A percentile compares a stretch with the other conserved stretches of the same genome.
Conservation (phyloP, 2,329 filamentous ascomycete genomes). For the Diplodia intermedia region DNA sequence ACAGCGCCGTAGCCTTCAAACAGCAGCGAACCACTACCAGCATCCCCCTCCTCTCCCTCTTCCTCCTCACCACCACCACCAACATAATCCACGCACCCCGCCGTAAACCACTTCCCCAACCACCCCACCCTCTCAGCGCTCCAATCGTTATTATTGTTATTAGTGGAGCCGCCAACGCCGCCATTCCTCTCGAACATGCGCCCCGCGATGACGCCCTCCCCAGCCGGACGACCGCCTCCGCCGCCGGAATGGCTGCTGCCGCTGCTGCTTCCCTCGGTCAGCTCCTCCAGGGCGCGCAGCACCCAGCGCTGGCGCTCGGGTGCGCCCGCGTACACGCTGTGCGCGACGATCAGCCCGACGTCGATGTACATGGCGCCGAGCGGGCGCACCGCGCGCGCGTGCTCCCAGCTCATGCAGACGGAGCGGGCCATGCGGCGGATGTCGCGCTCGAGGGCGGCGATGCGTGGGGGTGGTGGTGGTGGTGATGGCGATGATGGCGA, state of each 20-base stretch:
- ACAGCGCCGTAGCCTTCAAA: not conserved
- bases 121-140: constrained; percentile 5
- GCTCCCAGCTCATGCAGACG: constrained; percentile 25
- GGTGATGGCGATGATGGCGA: not conserved
- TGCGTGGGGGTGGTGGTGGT: not conserved
- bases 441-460: constrained; percentile 16
- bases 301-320: not conserved
- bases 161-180: too few species aligned
- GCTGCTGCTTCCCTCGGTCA: constrained; percentile 7
- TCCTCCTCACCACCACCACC: not conserved
- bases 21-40: too few species aligned
- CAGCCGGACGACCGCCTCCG: too few species aligned
- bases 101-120: constrained; percentile 21
- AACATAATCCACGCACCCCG: constrained; percentile 10
- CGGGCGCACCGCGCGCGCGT: constrained; percentile 15
- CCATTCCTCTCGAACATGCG: not conserved
- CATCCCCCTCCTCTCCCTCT: not conserved
- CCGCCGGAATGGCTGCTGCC: not conserved
- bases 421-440: not conserved
- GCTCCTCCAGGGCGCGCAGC: constrained; percentile 5
- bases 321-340: constrained; percentile 1
- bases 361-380: constrained; percentile 31
- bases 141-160: not conserved
- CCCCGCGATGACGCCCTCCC: not conserved
- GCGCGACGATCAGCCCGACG: constrained; percentile 29